Evolutionary conservation across 768 basidiomycete genomes (phyloP).

Genomic region (Ramaria rubella): DNA sequence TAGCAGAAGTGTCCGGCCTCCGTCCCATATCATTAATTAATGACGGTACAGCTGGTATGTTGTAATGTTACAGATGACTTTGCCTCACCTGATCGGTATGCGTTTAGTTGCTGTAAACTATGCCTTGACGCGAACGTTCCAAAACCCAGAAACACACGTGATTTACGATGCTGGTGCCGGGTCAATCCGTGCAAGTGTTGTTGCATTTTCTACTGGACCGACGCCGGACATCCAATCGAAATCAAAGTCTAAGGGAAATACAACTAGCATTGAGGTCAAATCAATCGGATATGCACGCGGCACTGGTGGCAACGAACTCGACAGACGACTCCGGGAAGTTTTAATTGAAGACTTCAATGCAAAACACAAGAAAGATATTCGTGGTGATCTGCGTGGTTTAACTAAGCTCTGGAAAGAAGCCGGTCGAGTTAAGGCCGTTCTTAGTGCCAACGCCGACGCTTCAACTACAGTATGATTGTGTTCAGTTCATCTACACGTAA

Average conservation of each 20-base stretch:
- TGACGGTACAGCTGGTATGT: slow-evolving; percentile 70
- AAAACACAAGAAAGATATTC: slow-evolving; percentile 62
- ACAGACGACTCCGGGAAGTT: slow-evolving; percentile 74
- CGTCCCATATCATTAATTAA: slow-evolving; percentile 78
- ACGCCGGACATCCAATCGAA: slow-evolving; percentile 42
- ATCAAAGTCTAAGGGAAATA: slow-evolving; percentile 32
- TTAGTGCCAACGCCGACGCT: slow-evolving; percentile 89
- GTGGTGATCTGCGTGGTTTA: slow-evolving; percentile 75
- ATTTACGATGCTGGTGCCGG: slow-evolving; percentile 94
- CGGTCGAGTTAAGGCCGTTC: slow-evolving; percentile 78
- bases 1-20: slow-evolving; percentile 86
- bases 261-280: slow-evolving; percentile 69
- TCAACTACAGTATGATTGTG: slow-evolving; percentile 50
- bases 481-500: neutral
- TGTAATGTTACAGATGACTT: neutral
- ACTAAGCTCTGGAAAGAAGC: slow-evolving; percentile 95
- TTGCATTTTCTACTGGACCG: slow-evolving; percentile 48
- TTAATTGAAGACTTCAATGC: slow-evolving; percentile 68
- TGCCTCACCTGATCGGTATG: neutral
- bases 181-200: slow-evolving; percentile 70
- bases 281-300: slow-evolving; percentile 77
- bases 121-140: slow-evolving; percentile 91
- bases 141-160: slow-evolving; percentile 73
- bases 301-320: slow-evolving; percentile 78
- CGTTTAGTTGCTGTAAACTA: slow-evolving; percentile 84